Evolutionary conservation across 2,329 filamentous ascomycete species (phyloP).

Genomic region (Cladophialophora yegresii): DNA sequence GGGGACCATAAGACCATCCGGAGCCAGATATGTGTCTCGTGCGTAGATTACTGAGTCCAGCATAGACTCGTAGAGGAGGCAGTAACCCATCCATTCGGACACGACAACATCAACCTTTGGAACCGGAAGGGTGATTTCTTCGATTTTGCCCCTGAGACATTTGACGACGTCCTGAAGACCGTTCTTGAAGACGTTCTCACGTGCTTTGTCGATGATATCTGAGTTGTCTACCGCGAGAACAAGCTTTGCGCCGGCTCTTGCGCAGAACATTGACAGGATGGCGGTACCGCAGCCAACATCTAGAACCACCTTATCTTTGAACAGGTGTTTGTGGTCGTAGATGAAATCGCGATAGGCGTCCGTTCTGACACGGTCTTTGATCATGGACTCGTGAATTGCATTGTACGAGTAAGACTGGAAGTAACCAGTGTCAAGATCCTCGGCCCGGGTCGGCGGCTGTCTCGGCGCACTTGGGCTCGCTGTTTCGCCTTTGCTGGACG

Average conservation of each 20-base stretch:
- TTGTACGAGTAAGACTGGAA: slow-evolving; percentile 68
- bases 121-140: slow-evolving; percentile 78
- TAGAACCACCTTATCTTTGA: slow-evolving; percentile 81
- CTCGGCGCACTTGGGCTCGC: slow-evolving; percentile 44
- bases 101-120: slow-evolving; percentile 89
- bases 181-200: slow-evolving; percentile 81
- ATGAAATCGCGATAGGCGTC: slow-evolving; percentile 94
- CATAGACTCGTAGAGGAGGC: slow-evolving; percentile 92
- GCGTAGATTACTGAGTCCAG: slow-evolving; percentile 88
- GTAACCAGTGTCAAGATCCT: slow-evolving; percentile 56
- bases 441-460: slow-evolving; percentile 44
- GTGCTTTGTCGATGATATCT: slow-evolving; percentile 82
- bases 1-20: slow-evolving; percentile 80
- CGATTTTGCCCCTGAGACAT: slow-evolving; percentile 80
- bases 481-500: slow-evolving; percentile 37
- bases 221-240: slow-evolving; percentile 93
- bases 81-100: slow-evolving; percentile 98
- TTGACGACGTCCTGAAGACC: slow-evolving; percentile 72
- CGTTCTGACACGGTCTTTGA: slow-evolving; percentile 85
- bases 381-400: slow-evolving; percentile 94
- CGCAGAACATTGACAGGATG: slow-evolving; percentile 93
- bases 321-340: slow-evolving; percentile 84
- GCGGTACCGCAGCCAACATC: slow-evolving; percentile 86
- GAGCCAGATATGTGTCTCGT: slow-evolving; percentile 79
- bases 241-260: slow-evolving; percentile 79